phyloP scores from a whole-genome alignment of 164 flowering plant species.

The Liriodendron chinense region DNA sequence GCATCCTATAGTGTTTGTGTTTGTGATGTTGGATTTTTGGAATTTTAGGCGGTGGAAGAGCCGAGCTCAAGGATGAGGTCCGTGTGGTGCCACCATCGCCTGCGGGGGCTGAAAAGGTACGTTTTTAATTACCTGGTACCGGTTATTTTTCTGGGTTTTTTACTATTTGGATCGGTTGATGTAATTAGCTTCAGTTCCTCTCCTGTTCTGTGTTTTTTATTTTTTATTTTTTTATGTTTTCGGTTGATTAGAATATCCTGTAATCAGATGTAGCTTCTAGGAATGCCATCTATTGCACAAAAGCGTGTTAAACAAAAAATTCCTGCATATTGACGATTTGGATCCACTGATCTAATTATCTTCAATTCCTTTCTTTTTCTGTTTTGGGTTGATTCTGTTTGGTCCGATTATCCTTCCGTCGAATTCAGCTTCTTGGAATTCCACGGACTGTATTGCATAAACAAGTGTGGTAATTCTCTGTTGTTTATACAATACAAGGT shows the following conservation, averaged over 20 bases:
- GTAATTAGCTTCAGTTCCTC: background rate
- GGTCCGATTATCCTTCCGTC: too few relatives aligned
- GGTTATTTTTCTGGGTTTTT: background rate
- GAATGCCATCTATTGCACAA: background rate
- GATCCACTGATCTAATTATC: background rate
- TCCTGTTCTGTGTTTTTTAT: too few relatives aligned
- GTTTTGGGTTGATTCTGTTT: background rate
- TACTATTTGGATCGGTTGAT: background rate
- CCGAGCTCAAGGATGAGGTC: slow-evolving; percentile 18
- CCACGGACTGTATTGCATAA: too few relatives aligned
- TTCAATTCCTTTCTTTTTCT: background rate
- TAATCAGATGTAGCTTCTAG: background rate
- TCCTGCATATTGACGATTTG: background rate
- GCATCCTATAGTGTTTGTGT: background rate
- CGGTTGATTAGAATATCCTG: background rate
- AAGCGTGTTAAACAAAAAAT: background rate
- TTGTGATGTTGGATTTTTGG: background rate
- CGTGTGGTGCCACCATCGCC: background rate
- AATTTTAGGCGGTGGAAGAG: slow-evolving; percentile 24
- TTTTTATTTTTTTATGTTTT: background rate
- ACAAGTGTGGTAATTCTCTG: too few relatives aligned
- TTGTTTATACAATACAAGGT: too few relatives aligned
- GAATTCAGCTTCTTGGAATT: too few relatives aligned
- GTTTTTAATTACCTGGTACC: background rate
- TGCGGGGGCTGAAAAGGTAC: background rate